Evolutionary conservation across 139 green algal genomes (phyloP), one percentile per base, ranked within the genome.

Genomic region (Micractinium conductrix): DNA sequence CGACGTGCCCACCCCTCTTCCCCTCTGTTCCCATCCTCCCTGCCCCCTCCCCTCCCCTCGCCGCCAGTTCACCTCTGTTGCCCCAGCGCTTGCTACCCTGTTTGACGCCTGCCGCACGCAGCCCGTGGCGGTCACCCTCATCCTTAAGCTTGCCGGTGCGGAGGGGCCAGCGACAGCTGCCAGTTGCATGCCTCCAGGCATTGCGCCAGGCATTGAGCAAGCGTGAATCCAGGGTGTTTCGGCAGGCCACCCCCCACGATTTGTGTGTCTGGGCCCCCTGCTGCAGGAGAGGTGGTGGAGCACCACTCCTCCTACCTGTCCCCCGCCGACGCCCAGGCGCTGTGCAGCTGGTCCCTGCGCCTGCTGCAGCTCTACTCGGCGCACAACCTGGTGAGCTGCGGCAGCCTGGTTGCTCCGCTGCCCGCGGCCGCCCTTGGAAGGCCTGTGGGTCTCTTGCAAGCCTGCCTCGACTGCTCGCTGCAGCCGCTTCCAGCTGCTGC

Each of bases 111-210:
- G 89, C 75, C 79, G 84, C 45, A 42, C 84, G 43, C 69, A 93
- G 80, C 75, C 92, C n/a, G 45, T 53, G 7, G 89, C 93, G 1
- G 72, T 91, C 7, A 91, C 89, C 53, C 83, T 94, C 42, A 63
- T 98, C 19, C 81, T 98, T 4, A 97, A 97, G 88, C 90, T 98
- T 70, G 92, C 92, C 0, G 90, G n/a, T n/a, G n/a, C n/a, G n/a
- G n/a, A n/a, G n/a, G n/a, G n/a, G n/a, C n/a, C n/a, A n/a, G n/a
- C n/a, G n/a, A n/a, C n/a, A n/a, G n/a, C n/a, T n/a, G n/a, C n/a
- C n/a, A n/a, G n/a, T n/a, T n/a, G n/a, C n/a, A n/a, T n/a, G n/a
- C n/a, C n/a, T n/a, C n/a, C n/a, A n/a, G n/a, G n/a, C n/a, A n/a
- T n/a, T n/a, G n/a, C n/a, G n/a, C n/a, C n/a, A n/a, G n/a, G n/a